phyloP scores from a whole-genome alignment of 768 basidiomycete genomes.

The Paxillus ammoniavirescens region DNA sequence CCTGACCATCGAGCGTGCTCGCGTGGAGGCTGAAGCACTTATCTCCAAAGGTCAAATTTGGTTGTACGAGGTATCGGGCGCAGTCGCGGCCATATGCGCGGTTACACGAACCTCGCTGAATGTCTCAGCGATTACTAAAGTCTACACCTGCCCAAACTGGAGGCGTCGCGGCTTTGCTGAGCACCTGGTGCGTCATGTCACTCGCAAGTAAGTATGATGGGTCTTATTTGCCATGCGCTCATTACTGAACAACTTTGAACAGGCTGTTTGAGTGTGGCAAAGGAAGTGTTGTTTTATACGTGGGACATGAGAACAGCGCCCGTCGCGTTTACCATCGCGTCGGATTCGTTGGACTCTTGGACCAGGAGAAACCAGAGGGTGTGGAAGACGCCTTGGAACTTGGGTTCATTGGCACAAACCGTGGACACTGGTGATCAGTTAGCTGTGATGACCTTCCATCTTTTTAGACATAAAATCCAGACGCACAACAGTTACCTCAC shows the following conservation, averaged over 20 bases:
- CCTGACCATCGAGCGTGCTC: constrained; percentile 37
- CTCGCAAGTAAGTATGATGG: constrained; percentile 34
- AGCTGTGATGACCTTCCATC: background rate
- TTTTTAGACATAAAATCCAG: too few species aligned
- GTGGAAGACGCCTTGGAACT: constrained; percentile 53
- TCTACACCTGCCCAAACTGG: constrained; percentile 48
- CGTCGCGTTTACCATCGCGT: constrained; percentile 52
- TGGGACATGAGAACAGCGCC: constrained; percentile 50
- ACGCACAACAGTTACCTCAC: too few species aligned
- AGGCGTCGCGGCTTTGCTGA: constrained; percentile 50
- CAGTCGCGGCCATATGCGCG: constrained; percentile 51
- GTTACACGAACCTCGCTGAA: constrained; percentile 50
- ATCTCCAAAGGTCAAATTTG: constrained; percentile 50
- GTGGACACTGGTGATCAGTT: constrained; percentile 51
- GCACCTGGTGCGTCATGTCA: constrained; percentile 48
- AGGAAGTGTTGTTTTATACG: constrained; percentile 52
- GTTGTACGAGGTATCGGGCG: constrained; percentile 45
- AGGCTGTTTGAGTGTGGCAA: constrained; percentile 44
- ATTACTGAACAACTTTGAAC: background rate
- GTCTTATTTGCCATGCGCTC: background rate
- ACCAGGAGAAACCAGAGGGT: constrained; percentile 34
- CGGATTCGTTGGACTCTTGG: constrained; percentile 49
- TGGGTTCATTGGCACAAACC: constrained; percentile 45
- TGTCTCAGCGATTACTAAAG: constrained; percentile 57
- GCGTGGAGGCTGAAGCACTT: constrained; percentile 45